Evolutionary conservation across 768 basidiomycete genomes (phyloP).

Genomic region (Trametes punicea): DNA sequence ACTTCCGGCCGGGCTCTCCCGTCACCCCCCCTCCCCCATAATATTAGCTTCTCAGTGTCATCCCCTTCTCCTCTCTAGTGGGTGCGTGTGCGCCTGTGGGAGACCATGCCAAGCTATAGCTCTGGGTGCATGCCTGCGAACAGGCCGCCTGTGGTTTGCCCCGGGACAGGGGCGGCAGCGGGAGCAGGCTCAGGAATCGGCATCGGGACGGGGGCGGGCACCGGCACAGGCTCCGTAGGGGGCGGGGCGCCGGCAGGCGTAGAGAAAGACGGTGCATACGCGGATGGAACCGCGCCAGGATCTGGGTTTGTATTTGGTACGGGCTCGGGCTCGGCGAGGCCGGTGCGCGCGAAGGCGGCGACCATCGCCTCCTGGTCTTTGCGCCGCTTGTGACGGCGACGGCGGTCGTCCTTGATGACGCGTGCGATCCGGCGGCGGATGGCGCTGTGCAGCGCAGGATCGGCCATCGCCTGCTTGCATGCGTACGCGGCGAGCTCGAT

Average conservation of each 20-base stretch:
- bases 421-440: conserved; percentile 70
- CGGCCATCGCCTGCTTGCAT: conserved; percentile 63
- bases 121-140: conserved; percentile 9
- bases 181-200: conserved; percentile 15
- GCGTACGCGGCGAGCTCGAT: conserved; percentile 83
- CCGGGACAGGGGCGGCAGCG: background rate
- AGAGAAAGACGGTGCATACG: conserved; percentile 7
- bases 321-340: conserved; percentile 30
- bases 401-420: conserved; percentile 81
- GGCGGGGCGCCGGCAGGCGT: conserved; percentile 8
- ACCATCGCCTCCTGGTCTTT: conserved; percentile 84
- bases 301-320: background rate
- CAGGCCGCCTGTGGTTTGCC: background rate
- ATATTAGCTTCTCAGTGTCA: background rate
- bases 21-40: background rate
- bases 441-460: conserved; percentile 64
- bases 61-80: conserved; percentile 13
- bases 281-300: background rate
- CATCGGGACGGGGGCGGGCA: conserved; percentile 15
- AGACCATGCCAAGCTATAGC: background rate
- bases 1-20: background rate
- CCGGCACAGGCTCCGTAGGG: conserved; percentile 13
- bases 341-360: conserved; percentile 66
- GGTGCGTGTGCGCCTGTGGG: background rate
- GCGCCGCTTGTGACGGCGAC: conserved; percentile 74